A percentile compares a stretch with the other conserved stretches of the same genome.
phyloP scores from a whole-genome alignment of 2,329 filamentous ascomycete genomes.

The Pseudocercospora vitis region DNA sequence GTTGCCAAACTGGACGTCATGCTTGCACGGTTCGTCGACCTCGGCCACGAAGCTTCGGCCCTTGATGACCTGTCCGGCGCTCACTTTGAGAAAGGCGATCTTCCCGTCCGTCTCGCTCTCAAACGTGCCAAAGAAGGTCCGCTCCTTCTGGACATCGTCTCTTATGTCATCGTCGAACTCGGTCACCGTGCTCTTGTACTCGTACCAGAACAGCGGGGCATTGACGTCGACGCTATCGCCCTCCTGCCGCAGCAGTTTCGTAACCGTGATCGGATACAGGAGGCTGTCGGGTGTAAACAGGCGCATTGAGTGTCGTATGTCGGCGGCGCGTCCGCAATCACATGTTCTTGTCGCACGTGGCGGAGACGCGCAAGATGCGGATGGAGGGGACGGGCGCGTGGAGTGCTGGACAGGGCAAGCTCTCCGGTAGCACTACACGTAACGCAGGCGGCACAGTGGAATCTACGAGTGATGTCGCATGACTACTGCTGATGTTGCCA shows the following conservation, averaged over 20 bases:
- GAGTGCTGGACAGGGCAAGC: constrained; percentile 10
- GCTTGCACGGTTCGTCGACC: constrained; percentile 86
- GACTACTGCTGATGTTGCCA: constrained; percentile 21
- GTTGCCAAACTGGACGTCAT: constrained; percentile 87
- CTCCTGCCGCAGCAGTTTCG: constrained; percentile 72
- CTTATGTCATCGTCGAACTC: constrained; percentile 72
- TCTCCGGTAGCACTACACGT: constrained; percentile 23
- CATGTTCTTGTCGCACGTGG: constrained; percentile 28
- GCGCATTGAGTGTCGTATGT: constrained; percentile 44
- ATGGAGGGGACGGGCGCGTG: not conserved
- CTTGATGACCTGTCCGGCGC: constrained; percentile 62
- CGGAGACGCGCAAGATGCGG: constrained; percentile 9
- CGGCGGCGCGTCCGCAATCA: constrained; percentile 16
- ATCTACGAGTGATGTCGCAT: constrained; percentile 26
- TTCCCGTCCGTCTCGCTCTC: constrained; percentile 81
- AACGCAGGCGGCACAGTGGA: constrained; percentile 24
- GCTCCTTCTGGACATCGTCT: constrained; percentile 58
- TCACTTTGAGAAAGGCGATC: constrained; percentile 73
- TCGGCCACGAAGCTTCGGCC: constrained; percentile 61
- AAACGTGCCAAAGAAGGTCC: constrained; percentile 74
- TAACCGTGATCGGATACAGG: constrained; percentile 91
- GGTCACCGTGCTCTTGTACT: constrained; percentile 72
- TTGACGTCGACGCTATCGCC: constrained; percentile 75
- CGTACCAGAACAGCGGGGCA: constrained; percentile 81
- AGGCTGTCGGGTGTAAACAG: constrained; percentile 56